Base-by-base conservation (phyloP, 371 early-diverging fungal genomes). In the Batkoa obscura region DNA sequence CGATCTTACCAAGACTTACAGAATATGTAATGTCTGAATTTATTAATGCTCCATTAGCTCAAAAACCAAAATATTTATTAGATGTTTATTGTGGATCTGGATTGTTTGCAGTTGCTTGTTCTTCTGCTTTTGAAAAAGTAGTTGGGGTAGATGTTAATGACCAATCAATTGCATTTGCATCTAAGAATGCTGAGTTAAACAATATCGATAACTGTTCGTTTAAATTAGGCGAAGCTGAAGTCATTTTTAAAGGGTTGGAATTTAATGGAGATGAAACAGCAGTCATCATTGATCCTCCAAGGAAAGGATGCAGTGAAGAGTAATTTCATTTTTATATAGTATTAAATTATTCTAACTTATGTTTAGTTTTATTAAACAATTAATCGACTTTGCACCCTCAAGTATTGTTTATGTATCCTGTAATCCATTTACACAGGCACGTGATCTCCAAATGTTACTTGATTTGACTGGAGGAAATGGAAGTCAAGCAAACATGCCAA, bases 1-100 rank as follows among this genome's bases (percentile, higher is more conserved):
- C 72, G 43, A 75, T 80, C 39, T 58, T 81, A 43, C 75, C 78
- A 0, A 66, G 67, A 2, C 66, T 80, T 45, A 71, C 71, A 12
- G 64, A 69, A 0, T 71, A 78, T 63, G 71, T 78, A 58, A 67
- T 66, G 59, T 64, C 48, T 48, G 67, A 67, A 60, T 69, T 70
- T 59, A n/a, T n/a, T n/a, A n/a, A n/a, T n/a, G n/a, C n/a, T n/a
- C n/a, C n/a, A n/a, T 51, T 30, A 57, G 30, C 58, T 15, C 53
- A 53, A 38, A 32, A 62, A 48, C 46, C 64, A 50, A 62, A 58
- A 23, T 69, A 69, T 43, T 67, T 81, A 23, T 69, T 80, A 30
- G 83, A 82, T 56, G 75, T 76, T 0, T 82, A 81, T 63, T 82
- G 83, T 59, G 83, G 83, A 3, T 72, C 80, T 0, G 83, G 83